Evolutionary conservation across 2,329 filamentous ascomycete species (phyloP).

Genomic region (Neocatenulostroma microsporum): DNA sequence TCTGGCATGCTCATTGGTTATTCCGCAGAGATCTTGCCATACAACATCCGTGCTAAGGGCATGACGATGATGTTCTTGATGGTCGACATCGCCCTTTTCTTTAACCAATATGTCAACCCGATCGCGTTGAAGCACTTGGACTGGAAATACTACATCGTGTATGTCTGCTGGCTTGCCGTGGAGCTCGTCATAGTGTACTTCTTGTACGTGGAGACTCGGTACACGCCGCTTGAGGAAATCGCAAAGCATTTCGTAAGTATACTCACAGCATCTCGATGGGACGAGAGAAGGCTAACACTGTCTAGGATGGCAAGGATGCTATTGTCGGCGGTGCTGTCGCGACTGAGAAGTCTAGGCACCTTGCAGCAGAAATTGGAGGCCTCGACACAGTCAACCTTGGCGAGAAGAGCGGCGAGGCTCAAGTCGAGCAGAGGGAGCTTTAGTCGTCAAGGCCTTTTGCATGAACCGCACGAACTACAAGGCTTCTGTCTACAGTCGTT

Average conservation of each 20-base stretch:
- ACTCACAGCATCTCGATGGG: too few relatives aligned
- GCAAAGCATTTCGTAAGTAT: constrained; percentile 5
- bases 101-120: constrained; percentile 32
- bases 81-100: constrained; percentile 40
- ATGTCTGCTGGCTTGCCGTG: constrained; percentile 26
- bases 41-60: constrained; percentile 40
- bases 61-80: constrained; percentile 40
- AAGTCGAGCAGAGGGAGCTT: constrained; percentile 21
- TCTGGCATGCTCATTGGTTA: constrained; percentile 40
- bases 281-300: background rate
- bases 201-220: constrained; percentile 8
- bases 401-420: constrained; percentile 15
- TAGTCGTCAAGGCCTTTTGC: too few relatives aligned
- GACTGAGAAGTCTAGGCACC: constrained; percentile 26
- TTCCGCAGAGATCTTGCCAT: constrained; percentile 41
- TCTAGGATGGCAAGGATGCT: too few relatives aligned
- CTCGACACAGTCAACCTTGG: constrained; percentile 15
- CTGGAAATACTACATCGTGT: constrained; percentile 27
- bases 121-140: constrained; percentile 21
- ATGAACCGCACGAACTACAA: too few relatives aligned
- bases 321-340: constrained; percentile 29
- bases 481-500: too few relatives aligned
- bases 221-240: constrained; percentile 10
- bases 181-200: constrained; percentile 27
- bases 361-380: constrained; percentile 22